Evolutionary conservation across 768 basidiomycete genomes (phyloP), one percentile per base, ranked within the genome.

Genomic region (Lyophyllum decastes): DNA sequence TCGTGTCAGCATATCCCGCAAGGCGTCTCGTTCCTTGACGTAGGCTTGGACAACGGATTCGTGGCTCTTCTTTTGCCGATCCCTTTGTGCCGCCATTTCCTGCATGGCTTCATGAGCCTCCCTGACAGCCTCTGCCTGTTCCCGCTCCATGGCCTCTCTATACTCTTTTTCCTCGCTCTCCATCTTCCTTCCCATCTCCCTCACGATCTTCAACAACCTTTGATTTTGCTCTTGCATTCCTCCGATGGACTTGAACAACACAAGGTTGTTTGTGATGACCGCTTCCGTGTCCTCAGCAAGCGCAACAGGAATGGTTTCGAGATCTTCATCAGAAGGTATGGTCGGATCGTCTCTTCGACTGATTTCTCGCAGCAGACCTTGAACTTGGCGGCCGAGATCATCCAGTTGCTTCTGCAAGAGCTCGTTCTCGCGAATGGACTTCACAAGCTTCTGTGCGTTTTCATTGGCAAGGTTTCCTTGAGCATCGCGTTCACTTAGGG

Each of bases 221-320:
- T 92, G 89, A 69, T 98, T 98, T 74, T 96, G 95, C 41, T 87
- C 83, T 66, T 98, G 95, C n/a, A 99, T 75, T 12, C 82, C 78
- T 14, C 83, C 80, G 52, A 98, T 82, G 0, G 87, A 90, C 44
- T 81, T 81, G 85, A 94, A 98, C 33, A 92, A 81, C 24, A 98
- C 90, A 19, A 98, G 84, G 64, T 94, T 83, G 66, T 91, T 90
- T 17, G 92, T 89, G 70, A 98, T 95, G 60, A 98, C 85, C 1
- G 82, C 80, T 55, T 94, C 87, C 12, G 89, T 88, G 61, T 85
- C 83, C 47, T 82, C 74, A 2, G 79, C 81, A 14, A 76, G 72
- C 27, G 68, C 64, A 2, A 70, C 65, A 17, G 81, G 74, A 4
- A 78, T 61, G 0, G 73, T 69, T 24, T 80, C 73, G 51, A 86